Evolutionary conservation across 2,329 filamentous ascomycete species (phyloP), one percentile per base, ranked within the genome.

Genomic region (Monosporascus cannonballus): DNA sequence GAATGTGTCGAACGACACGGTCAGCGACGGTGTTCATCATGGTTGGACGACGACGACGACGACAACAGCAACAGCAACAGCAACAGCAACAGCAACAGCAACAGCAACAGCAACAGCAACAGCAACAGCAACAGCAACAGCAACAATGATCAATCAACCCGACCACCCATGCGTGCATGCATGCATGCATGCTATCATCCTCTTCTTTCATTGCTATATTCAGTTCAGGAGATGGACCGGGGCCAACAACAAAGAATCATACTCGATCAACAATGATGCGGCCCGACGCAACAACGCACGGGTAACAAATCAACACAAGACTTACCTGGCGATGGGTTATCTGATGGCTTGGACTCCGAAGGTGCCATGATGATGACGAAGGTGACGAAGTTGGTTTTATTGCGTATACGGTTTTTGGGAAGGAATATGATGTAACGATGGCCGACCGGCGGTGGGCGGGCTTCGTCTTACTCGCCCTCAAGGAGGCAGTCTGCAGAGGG

Each of bases 341-440:
- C 65, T 56, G 63, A 61, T 46, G 64, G 58, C 54, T 68, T 69
- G 58, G 62, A 59, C 54, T 66, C 66, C 58, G 64, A 59, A 53
- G 65, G 61, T 55, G 67, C 64, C 66, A 68, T 68, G 57, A 64
- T 68, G 67, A 67, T 69, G 67, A 67, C 64, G 64, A 65, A 63
- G 60, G 67, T 66, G 63, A 65, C 63, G 65, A 63, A 61, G 62
- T 61, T 62, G 58, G 60, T 56, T 61, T 63, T 63, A 62, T 60
- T 60, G 58, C 53, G 52, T 54, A 58, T 58, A 51, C 54, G 55
- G 54, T 51, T 59, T 30, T 60, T 48, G 55, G 60, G 56, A 59
- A 59, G 59, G 59, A 63, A 62, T 65, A 68, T 68, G 66, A 68
- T 68, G 66, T 68, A 68, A 68, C 65, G 51, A 62, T 53, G 59